Percentiles rank a stretch among this genome's conserved stretches.
Conservation (phyloP, 2,329 filamentous ascomycete genomes). For the Daldinia eschscholtzii region DNA sequence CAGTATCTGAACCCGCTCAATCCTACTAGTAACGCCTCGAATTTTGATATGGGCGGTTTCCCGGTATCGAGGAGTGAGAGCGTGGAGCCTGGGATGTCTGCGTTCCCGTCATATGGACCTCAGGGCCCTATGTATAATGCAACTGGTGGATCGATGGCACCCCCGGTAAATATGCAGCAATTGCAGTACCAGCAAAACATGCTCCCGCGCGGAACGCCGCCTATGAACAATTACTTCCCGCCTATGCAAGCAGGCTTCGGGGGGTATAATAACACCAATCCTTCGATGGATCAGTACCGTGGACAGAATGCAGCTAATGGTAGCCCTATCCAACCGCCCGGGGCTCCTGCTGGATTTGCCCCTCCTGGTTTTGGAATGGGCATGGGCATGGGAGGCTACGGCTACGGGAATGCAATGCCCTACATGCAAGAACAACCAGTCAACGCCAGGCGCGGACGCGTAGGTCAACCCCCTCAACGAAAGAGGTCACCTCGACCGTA, state of each 20-base stretch:
- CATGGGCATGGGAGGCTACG: constrained; percentile 52
- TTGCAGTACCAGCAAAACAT: constrained; percentile 71
- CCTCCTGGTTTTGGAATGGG: constrained; percentile 53
- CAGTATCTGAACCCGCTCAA: constrained; percentile 68
- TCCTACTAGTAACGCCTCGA: constrained; percentile 55
- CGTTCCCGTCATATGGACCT: constrained; percentile 65
- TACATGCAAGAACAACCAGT: constrained; percentile 69
- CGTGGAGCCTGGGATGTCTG: constrained; percentile 63
- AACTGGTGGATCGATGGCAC: constrained; percentile 60
- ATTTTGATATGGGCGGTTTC: constrained; percentile 65
- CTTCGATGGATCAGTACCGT: constrained; percentile 69
- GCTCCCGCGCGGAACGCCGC: constrained; percentile 65
- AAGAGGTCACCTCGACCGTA: constrained; percentile 52
- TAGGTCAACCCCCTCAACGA: constrained; percentile 60
- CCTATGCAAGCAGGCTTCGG: constrained; percentile 67
- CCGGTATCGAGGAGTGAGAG: constrained; percentile 66
- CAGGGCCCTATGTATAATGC: constrained; percentile 66
- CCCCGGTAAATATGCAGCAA: constrained; percentile 66
- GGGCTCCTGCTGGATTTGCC: constrained; percentile 51
- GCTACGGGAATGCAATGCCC: constrained; percentile 62
- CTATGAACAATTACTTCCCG: constrained; percentile 69
- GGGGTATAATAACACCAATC: constrained; percentile 63
- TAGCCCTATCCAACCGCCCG: constrained; percentile 63
- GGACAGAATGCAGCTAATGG: constrained; percentile 64
- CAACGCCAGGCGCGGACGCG: constrained; percentile 69